Evolutionary conservation across 345 rosid species (phyloP).

Genomic region (Cochlearia excelsa): DNA sequence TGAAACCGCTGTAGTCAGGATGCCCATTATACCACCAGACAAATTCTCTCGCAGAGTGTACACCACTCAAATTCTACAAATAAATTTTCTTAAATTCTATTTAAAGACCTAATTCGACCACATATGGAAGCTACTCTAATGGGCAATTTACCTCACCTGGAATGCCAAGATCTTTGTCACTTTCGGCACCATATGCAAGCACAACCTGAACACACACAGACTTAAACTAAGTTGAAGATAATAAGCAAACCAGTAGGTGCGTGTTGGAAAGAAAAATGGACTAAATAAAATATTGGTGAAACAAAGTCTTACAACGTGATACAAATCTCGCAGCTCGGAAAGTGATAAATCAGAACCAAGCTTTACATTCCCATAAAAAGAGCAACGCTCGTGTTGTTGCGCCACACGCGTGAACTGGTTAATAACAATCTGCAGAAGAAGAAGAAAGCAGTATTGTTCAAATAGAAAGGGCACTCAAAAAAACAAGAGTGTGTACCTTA

Average conservation of each 20-base stretch:
- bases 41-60: constrained; percentile 90
- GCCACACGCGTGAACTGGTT: constrained; percentile 86
- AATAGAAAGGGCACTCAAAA: neutral
- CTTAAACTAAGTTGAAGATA: constrained; percentile 4
- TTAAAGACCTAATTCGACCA: neutral
- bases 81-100: neutral
- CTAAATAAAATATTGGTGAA: neutral
- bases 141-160: constrained; percentile 70
- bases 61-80: constrained; percentile 56
- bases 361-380: constrained; percentile 72
- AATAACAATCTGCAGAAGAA: constrained; percentile 54
- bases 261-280: too few relatives aligned
- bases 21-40: constrained; percentile 99
- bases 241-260: neutral
- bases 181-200: constrained; percentile 96
- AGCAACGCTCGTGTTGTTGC: constrained; percentile 51
- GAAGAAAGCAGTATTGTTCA: constrained; percentile 32
- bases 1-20: constrained; percentile 61
- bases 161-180: constrained; percentile 75
- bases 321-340: constrained; percentile 73
- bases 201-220: constrained; percentile 61
- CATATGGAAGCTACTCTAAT: neutral
- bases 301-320: constrained; percentile 53
- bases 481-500: constrained; percentile 43
- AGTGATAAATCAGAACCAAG: constrained; percentile 70